Base-by-base conservation (phyloP, 2,329 filamentous ascomycete genomes). In the Clonostachys solani region DNA sequence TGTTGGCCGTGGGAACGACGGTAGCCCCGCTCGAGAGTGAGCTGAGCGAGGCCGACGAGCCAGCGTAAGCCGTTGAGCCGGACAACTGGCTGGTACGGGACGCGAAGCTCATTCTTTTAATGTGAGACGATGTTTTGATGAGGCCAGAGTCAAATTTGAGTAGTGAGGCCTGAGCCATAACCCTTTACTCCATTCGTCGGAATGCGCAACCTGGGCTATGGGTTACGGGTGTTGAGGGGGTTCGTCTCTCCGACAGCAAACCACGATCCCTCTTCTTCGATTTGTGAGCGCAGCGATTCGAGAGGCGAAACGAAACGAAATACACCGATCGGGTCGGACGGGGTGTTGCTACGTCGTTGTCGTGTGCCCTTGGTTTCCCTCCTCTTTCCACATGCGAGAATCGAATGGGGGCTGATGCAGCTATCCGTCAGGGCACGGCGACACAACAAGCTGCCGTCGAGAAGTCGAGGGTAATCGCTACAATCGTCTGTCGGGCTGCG, bases 1-100 rank as follows among this genome's bases (percentile, higher is more conserved):
- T 95, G 67, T 96, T 96, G 65, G 88, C 81, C 50, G 87, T 90
- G 50, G 91, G 87, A 42, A 75, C 71, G 10, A 59, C 53, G 33
- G 75, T 76, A 29, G 69, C 58, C 12, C 68, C 60, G 55, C 65
- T 76, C 41, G 68, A 61, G 43, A 81, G 63, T 3, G 77, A 75
- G 51, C 64, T 68, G 41, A 81, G 62, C 13, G 78, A 82, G 42
- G 75, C 71, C 35, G 72, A 74, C 15, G 75, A 77, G 54, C 74
- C 72, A 60, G 73, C 70, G 60, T 73, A 77, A 45, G 73, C 74
- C 33, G 80, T 82, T 51, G 80, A 75, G 65, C 80, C 80, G 48
- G 82, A 83, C 52, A 84, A 71, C 68, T 84, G 80, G 65, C 81
- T 85, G 50, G 73, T 73, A 60, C 81, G 74, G 52, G 75, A 69